Base-by-base conservation (phyloP, 139 green algal species). In the Chlorella sp. region DNA sequence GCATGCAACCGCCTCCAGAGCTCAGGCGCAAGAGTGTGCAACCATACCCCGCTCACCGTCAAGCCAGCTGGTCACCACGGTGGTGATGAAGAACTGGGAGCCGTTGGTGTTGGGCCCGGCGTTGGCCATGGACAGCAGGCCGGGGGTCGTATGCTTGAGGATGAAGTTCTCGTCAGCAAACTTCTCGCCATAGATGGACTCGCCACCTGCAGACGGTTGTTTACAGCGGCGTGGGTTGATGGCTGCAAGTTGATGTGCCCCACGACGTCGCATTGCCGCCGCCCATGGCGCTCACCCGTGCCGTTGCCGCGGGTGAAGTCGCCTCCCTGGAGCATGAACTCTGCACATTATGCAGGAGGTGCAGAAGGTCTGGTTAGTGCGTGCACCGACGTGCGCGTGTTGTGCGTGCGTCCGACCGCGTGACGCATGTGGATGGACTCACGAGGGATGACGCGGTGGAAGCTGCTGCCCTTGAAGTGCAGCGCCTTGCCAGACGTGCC, bases 131-230 rank as follows among this genome's bases (percentile, higher is more conserved):
- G 83, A 92, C 70, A 91, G 78, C 23, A 86, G 68, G 49, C 85
- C 85, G 77, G 80, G 65, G 14, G 55, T 68, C n/a, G 76, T 85
- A 84, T 97, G 92, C 73, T 87, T 93, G 23, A 93, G 75, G n/a
- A 68, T 70, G 83, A 95, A 95, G 86, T 93, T 94, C 81, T 94
- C 91, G 70, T 95, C 89, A 14, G 81, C 77, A 71, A 96, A 96
- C 14, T 78, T 91, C 22, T 64, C 34, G 14, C 92, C 93, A 62
- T 97, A 97, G 67, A 97, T 97, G 62, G 85, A 93, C 77, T 94
- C 85, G 35, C 92, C 90, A 33, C 91, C 90, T n/a, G n/a, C n/a
- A n/a, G n/a, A n/a, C n/a, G n/a, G n/a, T n/a, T n/a, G n/a, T n/a
- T n/a, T n/a, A n/a, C n/a, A n/a, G n/a, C n/a, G n/a, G n/a, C n/a